Base-by-base conservation (phyloP, 192 early-diverging fungal genomes). In the Linnemannia exigua region DNA sequence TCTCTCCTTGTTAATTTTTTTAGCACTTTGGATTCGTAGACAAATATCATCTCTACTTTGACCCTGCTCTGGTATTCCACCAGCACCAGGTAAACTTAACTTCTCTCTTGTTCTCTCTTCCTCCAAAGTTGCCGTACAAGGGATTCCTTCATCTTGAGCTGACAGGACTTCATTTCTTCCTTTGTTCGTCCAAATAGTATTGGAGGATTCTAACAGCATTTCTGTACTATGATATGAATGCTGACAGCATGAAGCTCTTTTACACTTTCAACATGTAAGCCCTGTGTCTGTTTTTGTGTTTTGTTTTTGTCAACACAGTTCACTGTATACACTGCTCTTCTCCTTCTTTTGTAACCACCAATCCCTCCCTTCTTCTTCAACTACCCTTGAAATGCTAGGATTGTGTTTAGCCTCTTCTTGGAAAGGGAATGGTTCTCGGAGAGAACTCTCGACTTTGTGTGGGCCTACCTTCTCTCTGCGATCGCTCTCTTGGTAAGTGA, bases 361-460 rank as follows among this genome's bases (percentile, higher is more conserved):
- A 11, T 25, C 25, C 17, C 7, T 48, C 17, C 6, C 25, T 25
- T 11, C 25, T 5, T 25, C 17, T n/a, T 54, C 7, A 25, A 15
- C 31, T 11, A 25, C 58, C 12, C 3, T 44, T 3, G 9, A 44
- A 44, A 31, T 31, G 12, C 28, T 12, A 63, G 58, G 58, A 63
- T 63, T 14, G 8, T 63, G 25, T 63, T 63, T 63, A 63, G 58
- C 12, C 31, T 31, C 58, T 63, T 31, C 28, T 31, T 63, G 28
- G 58, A 63, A 25, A 63, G 58, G 25, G 58, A 63, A 63, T 63
- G 58, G 28, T 63, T 63, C 58, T 63, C 28, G 58, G 58, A 63
- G 28, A 63, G 58, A 63, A 63, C 58, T 6, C 12, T 31, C 28
- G 58, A 63, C 58, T 63, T 63, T 63, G 58, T 63, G 1, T 63